These are phyloP conservation scores for Chytriomyces confervae DNA, from an alignment of 192 early-diverging fungal species.

Conservation along the genomic window DNA sequence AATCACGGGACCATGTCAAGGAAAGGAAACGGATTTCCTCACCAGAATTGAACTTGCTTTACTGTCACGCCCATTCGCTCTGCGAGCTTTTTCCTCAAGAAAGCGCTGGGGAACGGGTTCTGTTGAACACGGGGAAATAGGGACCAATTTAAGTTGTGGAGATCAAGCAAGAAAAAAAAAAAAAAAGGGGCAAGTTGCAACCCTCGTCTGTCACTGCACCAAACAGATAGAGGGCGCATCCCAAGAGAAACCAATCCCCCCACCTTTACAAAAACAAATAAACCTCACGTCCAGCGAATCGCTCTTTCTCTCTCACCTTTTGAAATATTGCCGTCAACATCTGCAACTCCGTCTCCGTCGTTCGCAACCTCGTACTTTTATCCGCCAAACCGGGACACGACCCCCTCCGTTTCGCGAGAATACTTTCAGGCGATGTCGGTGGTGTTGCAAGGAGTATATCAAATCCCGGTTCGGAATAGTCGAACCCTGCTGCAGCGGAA, in stretches of 20 bases:
- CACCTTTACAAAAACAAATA: too few relatives aligned
- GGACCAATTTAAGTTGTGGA: neutral
- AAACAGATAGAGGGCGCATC: neutral
- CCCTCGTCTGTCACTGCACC: too few relatives aligned
- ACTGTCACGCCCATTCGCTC: constrained; percentile 8
- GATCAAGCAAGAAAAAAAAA: neutral
- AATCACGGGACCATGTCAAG: too few relatives aligned
- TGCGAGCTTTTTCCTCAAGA: constrained; percentile 16
- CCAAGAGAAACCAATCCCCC: too few relatives aligned
- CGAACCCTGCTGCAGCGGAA: neutral
- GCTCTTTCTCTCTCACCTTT: neutral
- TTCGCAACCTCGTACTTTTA: constrained; percentile 2
- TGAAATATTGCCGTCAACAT: constrained; percentile 24
- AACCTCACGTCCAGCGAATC: too few relatives aligned
- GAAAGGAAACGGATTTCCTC: neutral
- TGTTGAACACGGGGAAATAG: neutral
- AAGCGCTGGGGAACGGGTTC: constrained; percentile 26
- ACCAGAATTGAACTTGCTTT: constrained; percentile 15
- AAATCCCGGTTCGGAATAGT: neutral
- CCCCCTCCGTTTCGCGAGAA: neutral
- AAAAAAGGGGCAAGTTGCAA: neutral
- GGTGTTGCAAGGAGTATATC: neutral
- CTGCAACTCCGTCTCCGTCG: constrained; percentile 22
- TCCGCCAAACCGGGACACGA: neutral
- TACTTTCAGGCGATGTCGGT: neutral